A percentile compares a stretch with the other conserved stretches of the same genome.
Evolutionary conservation across 208 protist species (phyloP).

Genomic region (Naegleria gruberi): DNA sequence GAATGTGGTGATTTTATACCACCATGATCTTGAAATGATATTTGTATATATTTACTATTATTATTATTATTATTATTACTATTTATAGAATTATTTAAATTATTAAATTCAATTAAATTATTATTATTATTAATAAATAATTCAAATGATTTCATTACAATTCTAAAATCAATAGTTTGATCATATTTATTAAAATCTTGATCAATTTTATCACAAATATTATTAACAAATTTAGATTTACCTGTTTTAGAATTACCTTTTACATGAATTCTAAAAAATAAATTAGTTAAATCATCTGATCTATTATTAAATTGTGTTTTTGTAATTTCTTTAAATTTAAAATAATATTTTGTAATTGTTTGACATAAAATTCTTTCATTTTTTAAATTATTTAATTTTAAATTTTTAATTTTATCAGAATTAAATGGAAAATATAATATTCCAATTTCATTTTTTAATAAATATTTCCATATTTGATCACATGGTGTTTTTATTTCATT

Average conservation of each 20-base stretch:
- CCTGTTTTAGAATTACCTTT: background rate
- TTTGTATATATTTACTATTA: too few relatives aligned
- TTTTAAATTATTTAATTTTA: too few relatives aligned
- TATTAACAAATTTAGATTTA: background rate
- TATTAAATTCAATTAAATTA: background rate
- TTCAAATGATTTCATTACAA: background rate
- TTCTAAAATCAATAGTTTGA: background rate
- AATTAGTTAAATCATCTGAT: background rate
- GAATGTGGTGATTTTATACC: background rate
- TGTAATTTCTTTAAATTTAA: background rate
- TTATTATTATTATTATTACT: too few relatives aligned
- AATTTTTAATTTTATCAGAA: too few relatives aligned
- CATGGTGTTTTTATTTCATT: too few relatives aligned
- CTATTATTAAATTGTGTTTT: background rate
- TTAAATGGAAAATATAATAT: background rate
- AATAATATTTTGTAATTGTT: too few relatives aligned
- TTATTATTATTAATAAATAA: background rate
- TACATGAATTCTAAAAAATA: background rate
- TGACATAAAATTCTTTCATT: too few relatives aligned
- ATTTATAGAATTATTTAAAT: background rate
- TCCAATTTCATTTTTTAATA: background rate
- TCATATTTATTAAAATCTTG: background rate
- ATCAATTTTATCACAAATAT: background rate
- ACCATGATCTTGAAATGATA: too few relatives aligned
- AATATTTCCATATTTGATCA: background rate